phyloP scores from a whole-genome alignment of 1,139 yeast genomes.

The Wickerhamiella infanticola region DNA sequence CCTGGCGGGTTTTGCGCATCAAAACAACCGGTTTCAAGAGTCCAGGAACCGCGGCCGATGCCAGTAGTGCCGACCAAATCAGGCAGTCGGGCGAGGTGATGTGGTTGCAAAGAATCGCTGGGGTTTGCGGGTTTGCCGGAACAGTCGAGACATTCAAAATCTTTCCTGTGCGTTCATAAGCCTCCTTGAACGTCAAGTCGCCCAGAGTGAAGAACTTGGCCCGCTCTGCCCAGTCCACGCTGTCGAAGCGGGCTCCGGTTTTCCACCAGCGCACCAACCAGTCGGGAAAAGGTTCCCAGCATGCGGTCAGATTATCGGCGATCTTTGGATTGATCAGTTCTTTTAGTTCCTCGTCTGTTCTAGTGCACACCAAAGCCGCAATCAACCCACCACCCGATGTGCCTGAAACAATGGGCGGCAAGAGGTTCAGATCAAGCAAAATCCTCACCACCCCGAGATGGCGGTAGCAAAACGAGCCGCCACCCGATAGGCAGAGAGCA shows the following conservation, averaged over 20 bases:
- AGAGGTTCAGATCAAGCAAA: slow-evolving; percentile 43
- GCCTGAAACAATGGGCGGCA: slow-evolving; percentile 60
- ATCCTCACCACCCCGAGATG: slow-evolving; percentile 71
- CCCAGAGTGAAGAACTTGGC: slow-evolving; percentile 58
- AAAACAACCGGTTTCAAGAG: slow-evolving; percentile 68
- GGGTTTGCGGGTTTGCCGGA: slow-evolving; percentile 72
- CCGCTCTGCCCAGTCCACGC: slow-evolving; percentile 59
- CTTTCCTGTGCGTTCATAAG: slow-evolving; percentile 51
- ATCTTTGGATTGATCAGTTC: slow-evolving; percentile 44
- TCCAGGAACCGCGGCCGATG: slow-evolving; percentile 75
- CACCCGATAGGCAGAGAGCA: slow-evolving; percentile 63
- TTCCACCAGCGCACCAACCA: slow-evolving; percentile 49
- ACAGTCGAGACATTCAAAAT: slow-evolving; percentile 60
- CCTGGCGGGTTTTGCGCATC: slow-evolving; percentile 41
- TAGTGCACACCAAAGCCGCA: slow-evolving; percentile 56
- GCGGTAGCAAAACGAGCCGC: slow-evolving; percentile 64
- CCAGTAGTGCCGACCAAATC: slow-evolving; percentile 66
- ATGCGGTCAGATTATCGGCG: slow-evolving; percentile 53
- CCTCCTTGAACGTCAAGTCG: slow-evolving; percentile 56
- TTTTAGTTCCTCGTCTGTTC: slow-evolving; percentile 51
- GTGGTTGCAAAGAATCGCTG: slow-evolving; percentile 62
- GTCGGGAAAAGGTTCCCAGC: slow-evolving; percentile 46
- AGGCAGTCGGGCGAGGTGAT: slow-evolving; percentile 69
- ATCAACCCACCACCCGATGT: slow-evolving; percentile 77
- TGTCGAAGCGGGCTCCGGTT: slow-evolving; percentile 69